Evolutionary conservation across 2,329 filamentous ascomycete species (phyloP), one percentile per base, ranked within the genome.

Genomic region (Cercospora sp.): DNA sequence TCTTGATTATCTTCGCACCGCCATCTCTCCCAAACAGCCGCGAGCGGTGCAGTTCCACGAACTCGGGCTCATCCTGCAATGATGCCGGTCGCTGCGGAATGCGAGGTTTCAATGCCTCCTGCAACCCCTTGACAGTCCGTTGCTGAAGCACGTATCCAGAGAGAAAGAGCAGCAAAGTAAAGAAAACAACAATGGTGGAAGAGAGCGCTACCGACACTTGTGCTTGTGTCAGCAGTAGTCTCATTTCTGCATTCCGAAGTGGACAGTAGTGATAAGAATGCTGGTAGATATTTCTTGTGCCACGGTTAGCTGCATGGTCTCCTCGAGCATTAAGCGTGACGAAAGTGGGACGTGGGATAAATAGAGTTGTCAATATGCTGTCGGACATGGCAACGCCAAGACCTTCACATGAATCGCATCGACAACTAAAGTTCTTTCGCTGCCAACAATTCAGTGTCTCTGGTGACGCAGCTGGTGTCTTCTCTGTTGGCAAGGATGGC

Each of bases 141-240:
- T 97, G 94, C 76, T 97, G 94, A 63, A 97, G 86, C 3, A 89
- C 87, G 79, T 96, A 97, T 75, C 94, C 94, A 62, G 91, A 93
- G 33, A 97, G 84, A 79, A 97, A 97, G 28, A 97, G 88, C 4
- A 93, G 87, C 42, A 89, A 79, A 3, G 93, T 96, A 80, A 92
- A 97, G 28, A 91, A 78, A 70, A 92, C 82, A 67, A 97, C 91
- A 80, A 69, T 86, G 45, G 81, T 78, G 8, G 87, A 86, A 30
- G 90, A 90, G 66, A 90, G 81, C 67, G 89, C 83, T 67, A 92
- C 81, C 42, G 90, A 91, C 62, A 92, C 89, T 82, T 93, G 90
- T 10, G 87, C 85, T 13, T 89, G 89, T 10, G 89, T 89, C 60
- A 73, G 51, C 23, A 73, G 62, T 58, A 73, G 63, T 51, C 69